These are phyloP conservation scores for Diutina neorugosa DNA, from an alignment of 1,139 yeast genomes.

Conservation along the genomic window DNA sequence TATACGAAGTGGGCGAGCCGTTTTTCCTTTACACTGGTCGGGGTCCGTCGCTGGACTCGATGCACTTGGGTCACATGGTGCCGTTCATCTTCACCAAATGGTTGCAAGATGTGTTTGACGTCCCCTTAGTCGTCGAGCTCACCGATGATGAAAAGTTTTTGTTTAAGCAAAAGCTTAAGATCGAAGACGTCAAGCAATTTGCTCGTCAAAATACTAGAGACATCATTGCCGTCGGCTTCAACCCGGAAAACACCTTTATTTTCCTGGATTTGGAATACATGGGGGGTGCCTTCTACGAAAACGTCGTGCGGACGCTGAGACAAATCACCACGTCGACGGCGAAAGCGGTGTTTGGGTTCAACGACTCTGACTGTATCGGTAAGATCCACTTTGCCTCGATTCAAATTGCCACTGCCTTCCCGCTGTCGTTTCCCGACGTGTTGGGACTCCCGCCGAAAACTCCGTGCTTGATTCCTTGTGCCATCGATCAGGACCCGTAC, in stretches of 20 bases:
- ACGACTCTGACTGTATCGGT: constrained; percentile 91
- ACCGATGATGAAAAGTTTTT: constrained; percentile 97
- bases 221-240: constrained; percentile 88
- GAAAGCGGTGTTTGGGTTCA: constrained; percentile 94
- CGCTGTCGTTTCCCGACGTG: constrained; percentile 90
- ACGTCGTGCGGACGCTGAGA: constrained; percentile 85
- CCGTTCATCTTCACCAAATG: constrained; percentile 95
- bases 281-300: constrained; percentile 92
- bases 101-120: constrained; percentile 97
- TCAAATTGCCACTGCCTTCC: constrained; percentile 93
- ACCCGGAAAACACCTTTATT: constrained; percentile 87
- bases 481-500: constrained; percentile 98
- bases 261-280: constrained; percentile 87
- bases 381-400: constrained; percentile 90
- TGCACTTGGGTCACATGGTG: constrained; percentile 96
- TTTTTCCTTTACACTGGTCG: constrained; percentile 96
- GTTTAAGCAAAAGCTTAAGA: constrained; percentile 81
- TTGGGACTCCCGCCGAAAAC: constrained; percentile 77
- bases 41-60: constrained; percentile 90
- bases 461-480: constrained; percentile 97
- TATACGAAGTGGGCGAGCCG: constrained; percentile 90
- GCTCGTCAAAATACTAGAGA: constrained; percentile 82
- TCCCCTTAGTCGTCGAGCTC: constrained; percentile 87
- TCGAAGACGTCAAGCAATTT: constrained; percentile 75
- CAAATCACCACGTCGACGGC: constrained; percentile 96